A percentile compares a stretch with the other conserved stretches of the same genome.
Evolutionary conservation across 306 rosid genomes (phyloP).

Genomic region (Luffa aegyptiaca): DNA sequence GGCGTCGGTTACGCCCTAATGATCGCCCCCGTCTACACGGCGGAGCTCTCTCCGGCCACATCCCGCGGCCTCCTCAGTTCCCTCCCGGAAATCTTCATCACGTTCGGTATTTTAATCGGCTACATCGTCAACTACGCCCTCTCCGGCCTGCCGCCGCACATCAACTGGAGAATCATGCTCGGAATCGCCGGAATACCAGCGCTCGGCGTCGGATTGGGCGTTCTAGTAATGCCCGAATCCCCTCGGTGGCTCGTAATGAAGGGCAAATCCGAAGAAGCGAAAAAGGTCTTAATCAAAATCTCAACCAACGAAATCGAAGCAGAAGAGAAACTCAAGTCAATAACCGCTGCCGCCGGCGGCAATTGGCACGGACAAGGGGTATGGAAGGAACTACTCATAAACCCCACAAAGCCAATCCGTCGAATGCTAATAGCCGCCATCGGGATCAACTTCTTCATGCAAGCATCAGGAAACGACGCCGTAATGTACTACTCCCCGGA

Average conservation of each 20-base stretch:
- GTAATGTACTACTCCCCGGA: slow-evolving; percentile 73
- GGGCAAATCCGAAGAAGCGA: slow-evolving; percentile 50
- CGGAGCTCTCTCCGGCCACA: slow-evolving; percentile 67
- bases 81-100: slow-evolving; percentile 72
- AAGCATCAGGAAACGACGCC: slow-evolving; percentile 90
- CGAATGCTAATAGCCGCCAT: slow-evolving; percentile 56
- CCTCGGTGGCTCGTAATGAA: slow-evolving; percentile 71
- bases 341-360: slow-evolving; percentile 29
- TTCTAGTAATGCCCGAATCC: slow-evolving; percentile 69
- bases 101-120: slow-evolving; percentile 53
- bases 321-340: slow-evolving; percentile 42
- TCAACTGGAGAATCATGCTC: slow-evolving; percentile 73
- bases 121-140: slow-evolving; percentile 56
- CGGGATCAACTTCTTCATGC: slow-evolving; percentile 85
- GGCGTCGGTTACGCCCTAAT: slow-evolving; percentile 76
- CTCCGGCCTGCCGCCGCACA: slow-evolving; percentile 27
- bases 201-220: slow-evolving; percentile 36
- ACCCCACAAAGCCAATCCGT: slow-evolving; percentile 35
- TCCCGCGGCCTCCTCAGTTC: slow-evolving; percentile 68
- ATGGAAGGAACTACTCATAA: slow-evolving; percentile 58
- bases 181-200: slow-evolving; percentile 57
- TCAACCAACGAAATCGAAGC: slow-evolving; percentile 51
- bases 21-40: slow-evolving; percentile 64
- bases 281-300: slow-evolving; percentile 32
- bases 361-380: slow-evolving; percentile 33